Conservation (phyloP, 2,329 filamentous ascomycete species). For the Exophiala sp. region DNA sequence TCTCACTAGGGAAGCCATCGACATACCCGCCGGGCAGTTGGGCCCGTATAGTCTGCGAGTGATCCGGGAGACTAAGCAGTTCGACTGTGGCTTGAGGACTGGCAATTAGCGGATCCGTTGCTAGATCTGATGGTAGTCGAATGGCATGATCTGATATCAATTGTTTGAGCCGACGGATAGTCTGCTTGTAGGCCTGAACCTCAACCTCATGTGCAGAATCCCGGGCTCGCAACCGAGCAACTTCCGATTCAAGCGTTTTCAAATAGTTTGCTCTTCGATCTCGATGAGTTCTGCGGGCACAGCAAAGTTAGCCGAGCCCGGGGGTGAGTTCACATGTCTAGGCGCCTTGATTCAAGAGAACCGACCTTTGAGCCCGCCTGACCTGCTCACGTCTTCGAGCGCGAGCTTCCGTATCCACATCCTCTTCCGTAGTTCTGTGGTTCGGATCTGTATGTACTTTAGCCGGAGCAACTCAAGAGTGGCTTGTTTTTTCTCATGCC, state of each 20-base stretch:
- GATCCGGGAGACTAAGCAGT: slow-evolving; percentile 12
- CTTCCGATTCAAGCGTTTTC: slow-evolving; percentile 30
- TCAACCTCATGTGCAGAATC: slow-evolving; percentile 21
- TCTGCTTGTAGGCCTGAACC: slow-evolving; percentile 9
- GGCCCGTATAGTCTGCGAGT: slow-evolving; percentile 16
- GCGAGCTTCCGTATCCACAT: slow-evolving; percentile 9
- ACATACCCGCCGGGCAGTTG: slow-evolving; percentile 13
- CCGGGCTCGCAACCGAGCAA: slow-evolving; percentile 29
- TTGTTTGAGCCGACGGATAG: slow-evolving; percentile 24
- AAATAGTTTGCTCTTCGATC: slow-evolving; percentile 33
- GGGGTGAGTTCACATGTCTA: background rate
- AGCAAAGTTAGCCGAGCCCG: slow-evolving; percentile 3
- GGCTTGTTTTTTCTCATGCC: background rate
- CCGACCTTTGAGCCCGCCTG: slow-evolving; percentile 31
- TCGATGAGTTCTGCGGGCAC: slow-evolving; percentile 30
- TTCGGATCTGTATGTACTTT: background rate
- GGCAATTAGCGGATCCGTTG: slow-evolving; percentile 15
- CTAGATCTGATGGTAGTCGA: slow-evolving; percentile 19
- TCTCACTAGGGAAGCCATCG: slow-evolving; percentile 1
- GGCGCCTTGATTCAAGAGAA: background rate
- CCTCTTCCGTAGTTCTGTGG: slow-evolving; percentile 1
- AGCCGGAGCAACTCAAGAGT: background rate
- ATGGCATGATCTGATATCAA: slow-evolving; percentile 22
- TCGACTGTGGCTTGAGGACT: slow-evolving; percentile 20
- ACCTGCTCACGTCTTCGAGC: slow-evolving; percentile 31